phyloP scores from a whole-genome alignment of 164 flowering plant genomes.

The Cinnamomum micranthum region DNA sequence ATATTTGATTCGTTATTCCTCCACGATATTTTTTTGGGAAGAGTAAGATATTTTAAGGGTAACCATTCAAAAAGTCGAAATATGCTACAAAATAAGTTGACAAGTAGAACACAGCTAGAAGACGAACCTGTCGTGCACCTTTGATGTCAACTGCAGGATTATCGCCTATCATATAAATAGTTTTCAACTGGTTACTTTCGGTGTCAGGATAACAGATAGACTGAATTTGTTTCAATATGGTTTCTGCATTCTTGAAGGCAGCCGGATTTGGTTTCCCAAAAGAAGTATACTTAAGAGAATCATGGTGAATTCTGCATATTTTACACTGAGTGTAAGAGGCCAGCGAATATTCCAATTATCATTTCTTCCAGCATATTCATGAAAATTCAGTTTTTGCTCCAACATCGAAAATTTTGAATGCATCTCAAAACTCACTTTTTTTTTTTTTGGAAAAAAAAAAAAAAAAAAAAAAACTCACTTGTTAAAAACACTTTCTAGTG shows the following conservation, averaged over 20 bases:
- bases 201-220: slow-evolving; percentile 8
- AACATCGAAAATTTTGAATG: neutral
- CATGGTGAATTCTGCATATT: slow-evolving; percentile 57
- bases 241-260: slow-evolving; percentile 78
- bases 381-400: neutral
- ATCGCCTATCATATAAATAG: slow-evolving; percentile 92
- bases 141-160: slow-evolving; percentile 86
- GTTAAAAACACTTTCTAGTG: slow-evolving; percentile 69
- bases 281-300: slow-evolving; percentile 51
- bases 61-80: neutral
- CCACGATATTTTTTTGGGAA: neutral
- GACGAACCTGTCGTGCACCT: slow-evolving; percentile 75
- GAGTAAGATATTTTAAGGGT: neutral
- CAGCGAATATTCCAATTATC: neutral
- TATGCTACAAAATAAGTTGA: neutral
- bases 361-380: neutral
- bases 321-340: neutral
- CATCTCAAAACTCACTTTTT: slow-evolving; percentile 30
- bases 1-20: neutral
- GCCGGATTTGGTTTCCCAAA: slow-evolving; percentile 85
- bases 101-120: neutral
- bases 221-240: slow-evolving; percentile 36
- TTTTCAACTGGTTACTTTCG: slow-evolving; percentile 37
- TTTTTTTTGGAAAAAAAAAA: neutral
- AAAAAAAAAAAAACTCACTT: slow-evolving; percentile 40